A percentile compares a stretch with the other conserved stretches of the same genome.
These are phyloP conservation scores for Leccinum rimulosum DNA, from an alignment of 768 basidiomycete genomes.

Conservation along the genomic window DNA sequence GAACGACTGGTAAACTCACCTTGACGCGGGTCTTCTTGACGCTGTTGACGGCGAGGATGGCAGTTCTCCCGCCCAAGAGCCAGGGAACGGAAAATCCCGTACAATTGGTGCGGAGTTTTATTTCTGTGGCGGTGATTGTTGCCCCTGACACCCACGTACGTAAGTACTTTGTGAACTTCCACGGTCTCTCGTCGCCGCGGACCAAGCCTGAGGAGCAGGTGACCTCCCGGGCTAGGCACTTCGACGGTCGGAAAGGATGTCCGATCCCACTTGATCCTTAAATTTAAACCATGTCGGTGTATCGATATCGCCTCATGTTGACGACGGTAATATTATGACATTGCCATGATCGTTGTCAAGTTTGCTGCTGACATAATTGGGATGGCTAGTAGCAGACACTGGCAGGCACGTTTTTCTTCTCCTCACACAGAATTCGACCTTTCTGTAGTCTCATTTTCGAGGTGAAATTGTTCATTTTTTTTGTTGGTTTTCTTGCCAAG, in stretches of 20 bases:
- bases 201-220: neutral
- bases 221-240: neutral
- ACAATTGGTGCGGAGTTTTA: conserved; percentile 30
- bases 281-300: neutral
- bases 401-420: neutral
- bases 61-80: neutral
- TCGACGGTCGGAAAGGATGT: neutral
- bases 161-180: too few relatives aligned
- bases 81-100: conserved; percentile 26
- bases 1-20: conserved; percentile 23
- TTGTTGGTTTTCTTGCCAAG: conserved; percentile 6
- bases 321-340: neutral
- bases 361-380: conserved; percentile 24
- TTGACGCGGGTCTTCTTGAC: conserved; percentile 34
- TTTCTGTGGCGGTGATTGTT: neutral
- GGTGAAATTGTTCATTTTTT: conserved; percentile 6
- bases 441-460: conserved; percentile 6
- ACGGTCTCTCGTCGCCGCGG: neutral
- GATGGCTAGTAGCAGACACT: neutral
- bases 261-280: neutral
- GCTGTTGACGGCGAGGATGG: conserved; percentile 23
- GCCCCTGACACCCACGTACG: neutral
- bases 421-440: conserved; percentile 8
- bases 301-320: neutral
- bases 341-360: neutral